Conservation (phyloP, 495 filamentous ascomycete species). For the Terfezia claveryi region DNA sequence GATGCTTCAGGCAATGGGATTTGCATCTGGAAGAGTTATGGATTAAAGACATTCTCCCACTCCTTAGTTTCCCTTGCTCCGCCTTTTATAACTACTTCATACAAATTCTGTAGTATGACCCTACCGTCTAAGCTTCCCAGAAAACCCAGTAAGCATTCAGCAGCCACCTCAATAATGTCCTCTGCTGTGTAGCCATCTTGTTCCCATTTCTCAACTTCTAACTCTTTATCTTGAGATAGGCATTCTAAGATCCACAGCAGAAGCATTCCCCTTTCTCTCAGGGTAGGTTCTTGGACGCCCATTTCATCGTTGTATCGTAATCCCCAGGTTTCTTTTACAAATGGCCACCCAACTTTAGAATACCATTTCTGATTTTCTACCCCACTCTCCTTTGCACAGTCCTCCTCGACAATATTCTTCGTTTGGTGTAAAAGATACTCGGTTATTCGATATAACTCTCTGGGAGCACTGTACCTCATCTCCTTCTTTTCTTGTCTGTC, state of each 20-base stretch:
- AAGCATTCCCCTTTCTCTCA: slow-evolving; percentile 3
- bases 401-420: slow-evolving; percentile 50
- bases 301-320: neutral
- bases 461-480: slow-evolving; percentile 48
- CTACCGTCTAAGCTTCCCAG: slow-evolving; percentile 8
- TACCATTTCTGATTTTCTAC: slow-evolving; percentile 25
- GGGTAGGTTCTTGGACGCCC: neutral
- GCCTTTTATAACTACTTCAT: slow-evolving; percentile 14
- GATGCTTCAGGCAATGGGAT: too few species aligned
- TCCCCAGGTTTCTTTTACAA: slow-evolving; percentile 11
- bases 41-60: slow-evolving; percentile 7
- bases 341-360: slow-evolving; percentile 16
- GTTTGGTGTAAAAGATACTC: slow-evolving; percentile 52
- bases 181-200: neutral
- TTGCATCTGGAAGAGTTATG: too few species aligned
- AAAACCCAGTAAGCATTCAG: slow-evolving; percentile 12
- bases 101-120: slow-evolving; percentile 12
- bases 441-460: slow-evolving; percentile 72
- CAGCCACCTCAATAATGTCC: slow-evolving; percentile 11
- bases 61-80: slow-evolving; percentile 2
- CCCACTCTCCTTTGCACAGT: slow-evolving; percentile 33
- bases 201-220: slow-evolving; percentile 4
- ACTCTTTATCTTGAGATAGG: slow-evolving; percentile 13
- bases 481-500: slow-evolving; percentile 9
- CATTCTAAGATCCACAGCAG: slow-evolving; percentile 12